Base-by-base conservation (phyloP, 768 basidiomycete genomes). In the Rhodotorula sphaerocarpa region DNA sequence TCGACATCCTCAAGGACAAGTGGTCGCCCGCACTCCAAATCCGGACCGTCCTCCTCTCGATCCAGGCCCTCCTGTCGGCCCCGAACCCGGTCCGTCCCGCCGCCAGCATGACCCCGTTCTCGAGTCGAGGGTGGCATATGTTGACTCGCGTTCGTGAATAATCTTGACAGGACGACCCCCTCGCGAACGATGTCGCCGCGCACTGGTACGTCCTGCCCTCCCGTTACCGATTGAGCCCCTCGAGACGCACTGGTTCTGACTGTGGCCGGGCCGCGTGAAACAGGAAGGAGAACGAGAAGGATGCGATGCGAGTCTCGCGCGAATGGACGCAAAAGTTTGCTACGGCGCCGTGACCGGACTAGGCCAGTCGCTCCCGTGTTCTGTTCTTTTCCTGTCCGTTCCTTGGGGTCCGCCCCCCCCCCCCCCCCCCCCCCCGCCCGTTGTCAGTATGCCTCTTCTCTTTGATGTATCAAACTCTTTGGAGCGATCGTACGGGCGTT, bases 11-110 rank as follows among this genome's bases (percentile, higher is more conserved):
- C 73, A 99, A 99, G 81, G 95, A 99, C 77, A 97, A 97, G 80
- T 99, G 95, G 95, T 95, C 91, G 15, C 95, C 95, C 25, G 95
- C 95, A 0, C 81, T 99, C 23, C 95, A 99, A 76, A 99, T 99
- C 77, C 86, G 95, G 70, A 99, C 95, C 3, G 95, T 99, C 54
- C 80, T 99, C 60, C 82, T 99, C 54, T 96, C 93, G 44, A 82
- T 99, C 73, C 95, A 99, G 77, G 95, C 95, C n/a, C 80, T 99
- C 50, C 80, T 99, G 46, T 88, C 86, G 66, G 86, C 95, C 2
- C 95, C 95, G 4, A 99, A 99, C 77, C 95, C 95, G 1, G 78
- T 71, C 72, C 48, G 77, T 76, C 60, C 56, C 5, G 14, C 28
- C 28, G 23, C 36, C 44, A 41, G 16, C 51, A 34, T 7, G 7